phyloP scores from a whole-genome alignment of 2,329 filamentous ascomycete genomes.

The Sordariomycetes sp. region DNA sequence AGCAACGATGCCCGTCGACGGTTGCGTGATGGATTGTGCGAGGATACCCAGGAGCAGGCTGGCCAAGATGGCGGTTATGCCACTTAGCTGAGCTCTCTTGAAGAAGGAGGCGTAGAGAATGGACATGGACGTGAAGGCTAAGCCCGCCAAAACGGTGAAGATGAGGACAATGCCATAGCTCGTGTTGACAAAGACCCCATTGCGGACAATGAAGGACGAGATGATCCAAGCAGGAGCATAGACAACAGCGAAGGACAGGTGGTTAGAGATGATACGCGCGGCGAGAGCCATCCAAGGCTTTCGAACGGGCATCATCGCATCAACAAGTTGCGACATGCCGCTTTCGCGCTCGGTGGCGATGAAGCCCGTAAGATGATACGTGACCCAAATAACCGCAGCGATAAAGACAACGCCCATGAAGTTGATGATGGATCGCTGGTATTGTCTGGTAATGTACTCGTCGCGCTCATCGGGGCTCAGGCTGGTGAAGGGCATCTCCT shows the following conservation, averaged over 20 bases:
- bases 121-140: constrained; percentile 71
- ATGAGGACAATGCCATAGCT: constrained; percentile 58
- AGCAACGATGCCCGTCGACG: constrained; percentile 54
- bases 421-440: constrained; percentile 63
- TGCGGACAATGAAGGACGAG: constrained; percentile 55
- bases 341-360: constrained; percentile 79
- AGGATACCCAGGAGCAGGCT: constrained; percentile 72
- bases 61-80: constrained; percentile 66
- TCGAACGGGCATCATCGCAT: constrained; percentile 80
- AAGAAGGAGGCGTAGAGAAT: constrained; percentile 79
- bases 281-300: constrained; percentile 68
- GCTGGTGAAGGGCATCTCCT: constrained; percentile 71
- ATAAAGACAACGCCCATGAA: constrained; percentile 74
- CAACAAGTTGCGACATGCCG: constrained; percentile 80
- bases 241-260: constrained; percentile 69
- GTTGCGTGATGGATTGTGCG: constrained; percentile 62
- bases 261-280: constrained; percentile 68
- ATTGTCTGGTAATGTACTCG: constrained; percentile 55
- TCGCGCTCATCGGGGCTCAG: constrained; percentile 58
- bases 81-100: constrained; percentile 77
- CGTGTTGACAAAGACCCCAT: constrained; percentile 57
- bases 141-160: constrained; percentile 67
- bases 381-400: constrained; percentile 69
- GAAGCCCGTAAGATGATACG: constrained; percentile 79
- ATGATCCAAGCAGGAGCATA: constrained; percentile 80